These are phyloP conservation scores for Cicer bijugum DNA, from an alignment of 306 rosid species.

Conservation along the genomic window DNA sequence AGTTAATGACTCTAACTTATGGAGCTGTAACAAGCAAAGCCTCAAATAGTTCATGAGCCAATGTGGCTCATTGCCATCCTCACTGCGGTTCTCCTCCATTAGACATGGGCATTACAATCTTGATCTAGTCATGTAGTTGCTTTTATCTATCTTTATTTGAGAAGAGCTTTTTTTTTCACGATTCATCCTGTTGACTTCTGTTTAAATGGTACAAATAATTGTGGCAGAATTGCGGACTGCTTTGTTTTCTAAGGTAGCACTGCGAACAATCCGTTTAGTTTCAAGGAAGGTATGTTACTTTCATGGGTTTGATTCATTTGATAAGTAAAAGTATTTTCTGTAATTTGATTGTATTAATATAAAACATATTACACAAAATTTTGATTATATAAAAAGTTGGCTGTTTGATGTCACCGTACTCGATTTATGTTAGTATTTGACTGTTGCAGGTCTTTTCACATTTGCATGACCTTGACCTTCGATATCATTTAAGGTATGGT, in stretches of 20 bases:
- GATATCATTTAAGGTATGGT: slow-evolving; percentile 86
- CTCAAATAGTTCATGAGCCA: slow-evolving; percentile 4
- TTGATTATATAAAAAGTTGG: slow-evolving; percentile 33
- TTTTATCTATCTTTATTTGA: slow-evolving; percentile 36
- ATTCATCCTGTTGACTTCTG: slow-evolving; percentile 26
- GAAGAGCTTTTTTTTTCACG: slow-evolving; percentile 28
- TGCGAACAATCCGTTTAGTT: slow-evolving; percentile 89
- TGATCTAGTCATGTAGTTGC: slow-evolving; percentile 33
- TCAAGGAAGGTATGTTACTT: slow-evolving; percentile 78
- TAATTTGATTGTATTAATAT: slow-evolving; percentile 12
- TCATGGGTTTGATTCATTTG: slow-evolving; percentile 29
- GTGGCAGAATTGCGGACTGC: slow-evolving; percentile 89
- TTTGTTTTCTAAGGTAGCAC: slow-evolving; percentile 91
- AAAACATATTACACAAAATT: slow-evolving; percentile 3
- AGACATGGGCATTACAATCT: slow-evolving; percentile 31
- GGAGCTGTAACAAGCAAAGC: slow-evolving; percentile 18
- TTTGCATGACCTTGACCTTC: slow-evolving; percentile 96
- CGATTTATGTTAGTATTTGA: slow-evolving; percentile 32
- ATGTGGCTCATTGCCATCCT: neutral
- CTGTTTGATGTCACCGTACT: slow-evolving; percentile 34
- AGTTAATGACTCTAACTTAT: neutral
- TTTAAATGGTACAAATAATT: slow-evolving; percentile 39
- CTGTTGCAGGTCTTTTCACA: slow-evolving; percentile 85
- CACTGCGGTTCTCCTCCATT: slow-evolving; percentile 8
- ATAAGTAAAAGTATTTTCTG: slow-evolving; percentile 27